Evolutionary conservation across 2,329 filamentous ascomycete species (phyloP), one percentile per base, ranked within the genome.

Genomic region (Aspergillus aculeatus): DNA sequence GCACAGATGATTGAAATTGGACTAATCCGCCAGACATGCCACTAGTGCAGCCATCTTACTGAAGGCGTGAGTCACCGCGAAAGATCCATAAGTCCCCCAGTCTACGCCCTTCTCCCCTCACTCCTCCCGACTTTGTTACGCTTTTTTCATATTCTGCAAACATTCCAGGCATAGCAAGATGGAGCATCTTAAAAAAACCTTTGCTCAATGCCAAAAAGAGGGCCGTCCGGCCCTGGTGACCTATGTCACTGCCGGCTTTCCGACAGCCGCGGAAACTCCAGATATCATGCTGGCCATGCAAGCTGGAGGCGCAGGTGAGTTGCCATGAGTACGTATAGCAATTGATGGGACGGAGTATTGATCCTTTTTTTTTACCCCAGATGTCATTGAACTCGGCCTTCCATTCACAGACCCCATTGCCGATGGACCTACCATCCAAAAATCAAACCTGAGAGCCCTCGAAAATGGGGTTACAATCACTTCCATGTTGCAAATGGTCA

Each of bases 361-460:
- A 38, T 47, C 26, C 7, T 9, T 29, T 29, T 47, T 5, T 23
- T n/a, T 12, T 23, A 4, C 23, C 23, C 23, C 66, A 91, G 94
- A 98, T 77, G 82, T 98, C 60, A 94, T 98, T 72, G 94, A 98
- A 77, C 87, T 98, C 66, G 94, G 94, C 62, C 87, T 96, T 57
- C 94, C 94, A 51, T 98, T 98, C 79, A 96, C 92, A 70, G 94
- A 97, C 75, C 94, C 94, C 61, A 96, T 97, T 75, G 92, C 92
- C 68, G 94, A 98, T 77, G 93, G 94, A 38, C 92, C 93, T 38
- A 96, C 92, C 2, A 97, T 98, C 68, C 94, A 98, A 79, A 93
- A 88, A 63, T 86, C 94, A 62, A 97, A 98, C 77, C 94, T 90
- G 29, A 86, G 86, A 77, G 92, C 94, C 29, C 86, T 98, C 29